Base-by-base conservation (phyloP, 2,329 filamentous ascomycete genomes). In the Rhynchosporium agropyri region DNA sequence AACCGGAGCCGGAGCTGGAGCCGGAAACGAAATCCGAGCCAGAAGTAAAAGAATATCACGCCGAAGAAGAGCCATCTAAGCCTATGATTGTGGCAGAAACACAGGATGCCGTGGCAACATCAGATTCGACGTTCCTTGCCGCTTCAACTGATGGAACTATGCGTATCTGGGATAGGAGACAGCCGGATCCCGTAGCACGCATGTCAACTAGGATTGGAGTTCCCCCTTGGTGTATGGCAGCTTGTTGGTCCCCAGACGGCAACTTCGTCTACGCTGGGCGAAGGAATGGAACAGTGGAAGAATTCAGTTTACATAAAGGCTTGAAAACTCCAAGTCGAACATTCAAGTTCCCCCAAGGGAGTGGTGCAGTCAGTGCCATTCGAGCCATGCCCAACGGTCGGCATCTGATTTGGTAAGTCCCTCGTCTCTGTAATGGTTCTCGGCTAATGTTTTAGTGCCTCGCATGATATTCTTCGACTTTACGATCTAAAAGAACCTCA, bases 181-280 rank as follows among this genome's bases (percentile, higher is more conserved):
- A 90, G 66, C 84, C 84, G 0, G 84, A 89, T 42, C 89, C 94
- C 0, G 82, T 97, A 1, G 92, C 95, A 2, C 86, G 88, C 33
- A 94, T 98, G 62, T 81, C 83, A 1, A 91, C 90, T 20, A 82
- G 87, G 10, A 84, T 86, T 10, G 87, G 87, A 20, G 90, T 92
- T 0, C 94, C 95, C 0, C 95, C 94, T 0, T 99, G 94, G 94
- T 98, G 94, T 76, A 97, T 97, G 87, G 93, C 91, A 68, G 92
- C 92, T 0, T 97, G 92, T 78, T 99, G 95, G 95, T 94, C 90
- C 60, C 92, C 92, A 0, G 91, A 97, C 74, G 95, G 95, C 13
- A 98, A 98, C 77, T 92, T 86, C 76, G 93, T 99, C 71, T 99
- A 97, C 77, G 93, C 90, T 0, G 95, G 95, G 0, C 83, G 95